Percentiles rank a stretch among this genome's conserved stretches.
phyloP scores from a whole-genome alignment of 2,329 filamentous ascomycete genomes.

The Metarhizium guizhouense region DNA sequence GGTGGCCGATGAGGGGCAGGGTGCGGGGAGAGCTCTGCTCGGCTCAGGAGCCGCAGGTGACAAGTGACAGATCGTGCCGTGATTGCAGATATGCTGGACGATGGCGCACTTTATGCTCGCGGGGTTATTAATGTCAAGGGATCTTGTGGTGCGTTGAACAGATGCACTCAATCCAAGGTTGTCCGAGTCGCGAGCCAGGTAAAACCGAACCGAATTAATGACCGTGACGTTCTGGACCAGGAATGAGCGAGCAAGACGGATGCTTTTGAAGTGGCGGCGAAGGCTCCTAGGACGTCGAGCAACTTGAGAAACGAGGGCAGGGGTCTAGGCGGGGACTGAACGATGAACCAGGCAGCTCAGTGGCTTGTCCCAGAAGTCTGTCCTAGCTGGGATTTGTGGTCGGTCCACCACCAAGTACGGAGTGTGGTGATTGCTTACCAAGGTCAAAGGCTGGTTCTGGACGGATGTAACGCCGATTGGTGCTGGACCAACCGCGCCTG shows the following conservation, averaged over 20 bases:
- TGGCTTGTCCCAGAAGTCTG: conserved; percentile 1
- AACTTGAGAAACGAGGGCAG: background rate
- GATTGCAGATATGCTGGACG: background rate
- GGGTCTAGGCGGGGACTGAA: conserved; percentile 4
- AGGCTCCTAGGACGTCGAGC: conserved; percentile 1
- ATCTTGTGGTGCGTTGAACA: background rate
- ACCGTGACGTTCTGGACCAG: background rate
- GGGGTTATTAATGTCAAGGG: background rate
- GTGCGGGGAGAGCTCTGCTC: conserved; percentile 11
- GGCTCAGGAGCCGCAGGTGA: conserved; percentile 6
- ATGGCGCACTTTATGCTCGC: background rate
- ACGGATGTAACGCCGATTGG: conserved; percentile 5
- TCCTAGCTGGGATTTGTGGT: conserved; percentile 1
- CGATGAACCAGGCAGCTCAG: background rate
- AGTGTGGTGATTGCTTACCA: no score
- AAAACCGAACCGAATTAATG: background rate
- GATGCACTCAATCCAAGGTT: background rate
- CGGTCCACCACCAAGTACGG: background rate
- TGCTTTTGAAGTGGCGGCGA: conserved; percentile 3
- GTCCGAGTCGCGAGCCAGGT: background rate
- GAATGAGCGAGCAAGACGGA: background rate
- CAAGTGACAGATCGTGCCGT: conserved; percentile 3
- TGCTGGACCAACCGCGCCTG: background rate
- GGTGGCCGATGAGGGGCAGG: conserved; percentile 8
- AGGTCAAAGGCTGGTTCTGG: no score